These are phyloP conservation scores for Bacterosira constricta DNA, from an alignment of 108 stramenopile genomes.

Conservation along the genomic window DNA sequence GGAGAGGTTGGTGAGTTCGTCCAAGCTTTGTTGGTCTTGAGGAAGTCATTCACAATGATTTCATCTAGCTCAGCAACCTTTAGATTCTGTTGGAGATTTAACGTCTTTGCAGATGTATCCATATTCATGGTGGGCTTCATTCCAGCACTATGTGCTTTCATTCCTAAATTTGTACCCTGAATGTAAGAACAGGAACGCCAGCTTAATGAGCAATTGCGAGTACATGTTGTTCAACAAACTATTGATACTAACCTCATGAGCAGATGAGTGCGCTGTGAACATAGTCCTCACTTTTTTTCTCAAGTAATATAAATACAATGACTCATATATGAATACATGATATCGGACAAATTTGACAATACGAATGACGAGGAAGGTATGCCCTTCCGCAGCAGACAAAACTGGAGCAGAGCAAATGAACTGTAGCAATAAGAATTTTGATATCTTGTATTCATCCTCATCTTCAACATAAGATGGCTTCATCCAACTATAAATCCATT, in stretches of 20 bases:
- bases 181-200: no score
- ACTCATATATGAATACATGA: constrained; percentile 3
- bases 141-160: background rate
- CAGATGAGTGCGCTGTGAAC: background rate
- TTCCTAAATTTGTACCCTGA: constrained; percentile 10
- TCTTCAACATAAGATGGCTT: constrained; percentile 7
- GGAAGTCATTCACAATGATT: background rate
- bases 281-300: background rate
- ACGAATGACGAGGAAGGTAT: background rate
- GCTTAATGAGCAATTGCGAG: no score
- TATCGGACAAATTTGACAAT: constrained; percentile 3
- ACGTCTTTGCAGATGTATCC: background rate
- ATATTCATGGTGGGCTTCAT: constrained; percentile 2
- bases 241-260: no score
- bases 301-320: background rate
- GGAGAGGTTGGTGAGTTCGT: background rate
- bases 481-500: constrained; percentile 30
- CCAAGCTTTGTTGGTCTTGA: background rate
- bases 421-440: constrained; percentile 2
- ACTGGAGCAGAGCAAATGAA: constrained; percentile 2
- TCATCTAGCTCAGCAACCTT: background rate
- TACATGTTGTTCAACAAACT: no score
- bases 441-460: constrained; percentile 16
- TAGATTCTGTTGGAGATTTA: background rate
- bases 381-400: background rate